Conservation (phyloP, 164 flowering plant genomes). For the Houttuynia cordata region DNA sequence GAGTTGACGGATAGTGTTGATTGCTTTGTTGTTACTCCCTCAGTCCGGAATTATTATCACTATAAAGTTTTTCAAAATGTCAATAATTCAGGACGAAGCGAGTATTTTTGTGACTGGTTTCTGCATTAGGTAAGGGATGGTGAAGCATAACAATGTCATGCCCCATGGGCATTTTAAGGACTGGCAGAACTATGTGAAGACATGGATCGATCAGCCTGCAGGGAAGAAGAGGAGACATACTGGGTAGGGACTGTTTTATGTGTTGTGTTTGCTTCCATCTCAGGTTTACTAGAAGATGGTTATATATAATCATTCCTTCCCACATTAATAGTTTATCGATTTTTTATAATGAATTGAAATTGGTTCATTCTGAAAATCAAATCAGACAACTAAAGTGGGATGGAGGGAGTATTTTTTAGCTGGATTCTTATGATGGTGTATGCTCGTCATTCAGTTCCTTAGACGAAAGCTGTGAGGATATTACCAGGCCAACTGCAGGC, state of each 20-base stretch:
- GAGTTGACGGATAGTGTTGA: no score
- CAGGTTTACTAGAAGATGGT: neutral
- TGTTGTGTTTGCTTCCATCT: neutral
- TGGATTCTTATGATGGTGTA: neutral
- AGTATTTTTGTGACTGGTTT: no score
- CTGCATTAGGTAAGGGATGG: slow-evolving; percentile 37
- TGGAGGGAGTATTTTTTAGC: no score
- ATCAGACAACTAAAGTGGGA: no score
- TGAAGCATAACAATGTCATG: slow-evolving; percentile 77
- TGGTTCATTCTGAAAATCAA: no score
- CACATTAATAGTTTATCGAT: no score
- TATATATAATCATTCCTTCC: no score
- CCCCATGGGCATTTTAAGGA: slow-evolving; percentile 73
- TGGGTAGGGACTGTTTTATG: slow-evolving; percentile 19
- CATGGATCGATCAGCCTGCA: slow-evolving; percentile 87
- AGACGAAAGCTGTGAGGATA: slow-evolving; percentile 53
- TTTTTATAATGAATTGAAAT: no score
- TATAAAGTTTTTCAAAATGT: no score
- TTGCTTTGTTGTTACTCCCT: no score
- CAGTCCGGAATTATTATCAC: no score
- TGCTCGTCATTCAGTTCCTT: slow-evolving; percentile 28
- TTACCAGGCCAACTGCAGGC: slow-evolving; percentile 52
- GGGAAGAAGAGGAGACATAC: slow-evolving; percentile 54
- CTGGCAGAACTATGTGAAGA: slow-evolving; percentile 79
- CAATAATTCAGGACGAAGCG: no score